Base-by-base conservation (phyloP, 345 rosid genomes). In the Geranium rotundifolium region DNA sequence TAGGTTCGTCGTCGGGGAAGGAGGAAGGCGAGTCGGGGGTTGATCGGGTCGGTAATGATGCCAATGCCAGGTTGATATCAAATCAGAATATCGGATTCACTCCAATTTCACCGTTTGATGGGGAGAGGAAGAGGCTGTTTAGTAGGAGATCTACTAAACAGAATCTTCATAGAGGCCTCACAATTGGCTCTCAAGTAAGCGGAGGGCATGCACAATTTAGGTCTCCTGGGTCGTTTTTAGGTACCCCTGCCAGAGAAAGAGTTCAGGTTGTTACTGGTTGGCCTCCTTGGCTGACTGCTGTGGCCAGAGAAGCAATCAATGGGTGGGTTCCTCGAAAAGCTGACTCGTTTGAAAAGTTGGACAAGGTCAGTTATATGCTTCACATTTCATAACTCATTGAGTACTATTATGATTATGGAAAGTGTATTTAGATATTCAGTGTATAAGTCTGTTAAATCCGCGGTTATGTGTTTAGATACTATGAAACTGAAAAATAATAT, bases 241-340 rank as follows among this genome's bases (percentile, higher is more conserved):
- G 65, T 64, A 81, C 84, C 66, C 31, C 78, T 20, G 75, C 63
- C 56, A 91, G 95, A 19, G 95, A 89, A 65, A 82, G 86, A 31
- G 88, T 85, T 39, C 87, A 80, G 57, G 80, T 86, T 62, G 82
- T 81, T 68, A 90, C 99, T 50, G 99, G 99, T 71, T 93, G 99
- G 99, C 99, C 99, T 59, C 74, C 95, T 66, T 93, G 99, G 99
- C 72, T 93, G 65, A 79, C 85, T 30, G 68, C 83, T 0, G 99
- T 90, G 65, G 99, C 99, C n/a, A 95, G 97, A 10, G 99, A 93
- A 77, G 97, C 97, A 60, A 84, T 93, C 73, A 81, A 81, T 57
- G 99, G 99, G 13, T 93, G 99, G 99, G 80, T 85, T 61, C 97
- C 99, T 9, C 82, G 97, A 16, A 82, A 78, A 58, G 89, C 97